phyloP scores from a whole-genome alignment of 2,329 filamentous ascomycete genomes.

The Epichloe sibirici region DNA sequence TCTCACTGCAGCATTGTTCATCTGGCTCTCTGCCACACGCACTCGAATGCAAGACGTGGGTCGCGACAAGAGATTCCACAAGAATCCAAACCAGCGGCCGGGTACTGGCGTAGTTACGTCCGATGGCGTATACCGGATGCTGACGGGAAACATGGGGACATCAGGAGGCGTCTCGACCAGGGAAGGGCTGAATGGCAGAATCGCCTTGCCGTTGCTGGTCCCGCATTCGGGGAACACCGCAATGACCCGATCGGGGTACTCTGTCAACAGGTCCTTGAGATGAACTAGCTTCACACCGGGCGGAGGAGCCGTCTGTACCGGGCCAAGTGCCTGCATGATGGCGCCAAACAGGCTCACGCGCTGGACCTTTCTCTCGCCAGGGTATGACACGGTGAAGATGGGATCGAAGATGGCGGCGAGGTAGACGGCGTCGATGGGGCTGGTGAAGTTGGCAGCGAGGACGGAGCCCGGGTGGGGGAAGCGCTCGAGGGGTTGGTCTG shows the following conservation, averaged over 20 bases:
- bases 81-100: conserved; percentile 55
- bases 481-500: conserved; percentile 57
- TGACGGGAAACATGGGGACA: conserved; percentile 80
- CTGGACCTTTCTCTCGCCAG: conserved; percentile 58
- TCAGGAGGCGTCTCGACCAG: conserved; percentile 54
- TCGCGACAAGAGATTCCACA: conserved; percentile 76
- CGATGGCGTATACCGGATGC: conserved; percentile 73
- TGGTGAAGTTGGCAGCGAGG: conserved; percentile 84
- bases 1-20: conserved; percentile 32
- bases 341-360: conserved; percentile 67
- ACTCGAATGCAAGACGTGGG: conserved; percentile 86
- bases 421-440: conserved; percentile 85
- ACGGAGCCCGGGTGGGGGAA: conserved; percentile 65
- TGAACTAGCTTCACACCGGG: conserved; percentile 41
- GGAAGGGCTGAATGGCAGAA: conserved; percentile 70
- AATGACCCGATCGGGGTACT: conserved; percentile 63
- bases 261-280: conserved; percentile 47
- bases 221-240: conserved; percentile 89
- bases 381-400: conserved; percentile 80
- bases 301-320: conserved; percentile 37
- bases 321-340: conserved; percentile 58
- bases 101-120: conserved; percentile 89
- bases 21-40: conserved; percentile 68
- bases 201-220: conserved; percentile 85
- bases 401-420: conserved; percentile 94